Base-by-base conservation (phyloP, 306 rosid species). In the Vigna nakashimae region DNA sequence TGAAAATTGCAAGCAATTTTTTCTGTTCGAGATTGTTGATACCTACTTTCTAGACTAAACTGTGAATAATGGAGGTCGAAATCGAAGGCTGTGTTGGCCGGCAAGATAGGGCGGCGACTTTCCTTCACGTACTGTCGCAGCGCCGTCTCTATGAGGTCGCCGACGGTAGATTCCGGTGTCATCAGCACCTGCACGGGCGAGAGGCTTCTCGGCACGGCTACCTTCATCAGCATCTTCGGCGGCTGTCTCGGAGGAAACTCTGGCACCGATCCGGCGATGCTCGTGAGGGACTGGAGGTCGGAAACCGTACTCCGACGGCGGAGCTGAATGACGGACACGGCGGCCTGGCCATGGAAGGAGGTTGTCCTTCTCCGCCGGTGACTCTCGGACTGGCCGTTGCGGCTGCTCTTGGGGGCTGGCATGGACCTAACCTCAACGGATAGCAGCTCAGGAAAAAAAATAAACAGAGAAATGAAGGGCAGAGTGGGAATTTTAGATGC, bases 31-130 rank as follows among this genome's bases (percentile, higher is more conserved):
- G 38, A 65, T 76, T 28, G 10, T 1, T 32, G 53, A 30, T 4
- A 30, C 91, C 82, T 77, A 95, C 99, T 87, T 90, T 95, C 97
- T 84, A 95, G 77, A 86, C 98, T 92, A 87, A 95, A 95, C 83
- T 95, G 99, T 1, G 98, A 92, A 66, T 90, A 95, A 72, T 95
- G 97, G 81, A 95, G 99, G 69, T 86, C 92, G 82, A 91, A 92
- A 12, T 46, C 36, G 12, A 88, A 70, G 5, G 91, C 76, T 9
- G 75, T 82, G 8, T 55, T 30, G 68, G 88, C 65, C 28, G 87
- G 79, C 63, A 92, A 52, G 53, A 89, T 84, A 6, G 98, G 98
- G 9, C 99, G 93, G 69, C 98, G 97, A 18, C 86, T 81, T 78
- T 95, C 99, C 80, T 88, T 95, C 2, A 71, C 79, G 80, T 91